A percentile compares a stretch with the other conserved stretches of the same genome.
Conservation (phyloP, 2,329 filamentous ascomycete species). For the Ophiostoma montium region DNA sequence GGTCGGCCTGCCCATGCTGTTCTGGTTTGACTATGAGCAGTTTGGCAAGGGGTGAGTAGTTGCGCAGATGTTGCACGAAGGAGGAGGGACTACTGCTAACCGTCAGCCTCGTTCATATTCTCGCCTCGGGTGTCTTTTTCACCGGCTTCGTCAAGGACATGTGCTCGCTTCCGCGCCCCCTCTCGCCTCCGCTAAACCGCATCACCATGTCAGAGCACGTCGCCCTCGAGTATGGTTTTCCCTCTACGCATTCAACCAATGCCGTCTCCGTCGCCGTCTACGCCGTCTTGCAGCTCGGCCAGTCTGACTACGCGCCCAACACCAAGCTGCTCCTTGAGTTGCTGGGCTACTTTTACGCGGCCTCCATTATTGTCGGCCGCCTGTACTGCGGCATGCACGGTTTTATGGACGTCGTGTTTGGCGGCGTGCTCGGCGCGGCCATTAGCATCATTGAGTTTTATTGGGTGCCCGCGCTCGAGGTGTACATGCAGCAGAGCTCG, state of each 20-base stretch:
- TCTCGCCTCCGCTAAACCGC: conserved; percentile 81
- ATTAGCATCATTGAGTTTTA: conserved; percentile 47
- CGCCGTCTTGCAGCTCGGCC: conserved; percentile 55
- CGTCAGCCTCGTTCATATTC: conserved; percentile 54
- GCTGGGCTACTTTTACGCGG: conserved; percentile 69
- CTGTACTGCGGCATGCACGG: conserved; percentile 99
- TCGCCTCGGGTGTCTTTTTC: conserved; percentile 68
- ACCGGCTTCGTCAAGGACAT: conserved; percentile 93
- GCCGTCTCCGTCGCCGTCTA: conserved; percentile 83
- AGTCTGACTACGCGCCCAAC: conserved; percentile 45
- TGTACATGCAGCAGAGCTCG: conserved; percentile 51
- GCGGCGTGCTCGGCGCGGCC: conserved; percentile 59
- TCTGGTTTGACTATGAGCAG: conserved; percentile 84
- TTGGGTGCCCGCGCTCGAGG: conserved; percentile 49
- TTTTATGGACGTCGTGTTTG: conserved; percentile 78
- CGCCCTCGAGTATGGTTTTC: conserved; percentile 91
- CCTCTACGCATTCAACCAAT: conserved; percentile 93
- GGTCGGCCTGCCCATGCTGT: conserved; percentile 83
- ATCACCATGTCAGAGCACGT: conserved; percentile 97
- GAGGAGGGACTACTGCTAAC: neutral
- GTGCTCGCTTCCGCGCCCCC: conserved; percentile 76
- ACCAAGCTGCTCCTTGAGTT: conserved; percentile 49
- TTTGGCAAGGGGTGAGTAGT: conserved; percentile 69
- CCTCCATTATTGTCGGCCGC: conserved; percentile 79
- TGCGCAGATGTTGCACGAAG: neutral